phyloP scores from a whole-genome alignment of 352 stramenopile species.

The Phytophthora crassamura region DNA sequence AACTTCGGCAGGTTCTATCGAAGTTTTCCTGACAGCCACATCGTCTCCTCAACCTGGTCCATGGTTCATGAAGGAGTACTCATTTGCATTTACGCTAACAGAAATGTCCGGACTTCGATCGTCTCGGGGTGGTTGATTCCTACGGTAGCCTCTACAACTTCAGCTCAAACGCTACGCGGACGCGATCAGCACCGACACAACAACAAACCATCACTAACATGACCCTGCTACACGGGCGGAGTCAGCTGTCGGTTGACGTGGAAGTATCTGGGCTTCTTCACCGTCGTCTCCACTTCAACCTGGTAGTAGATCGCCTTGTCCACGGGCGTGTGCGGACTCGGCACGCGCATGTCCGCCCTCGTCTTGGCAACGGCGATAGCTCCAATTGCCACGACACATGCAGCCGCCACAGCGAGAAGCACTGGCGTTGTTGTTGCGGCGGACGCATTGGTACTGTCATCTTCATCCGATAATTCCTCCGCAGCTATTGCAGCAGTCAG shows the following conservation, averaged over 20 bases:
- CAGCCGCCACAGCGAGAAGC: constrained; percentile 12
- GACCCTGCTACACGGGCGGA: constrained; percentile 1
- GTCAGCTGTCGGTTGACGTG: constrained; percentile 25
- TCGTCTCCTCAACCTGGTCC: too few species aligned
- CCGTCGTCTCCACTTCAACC: constrained; percentile 10
- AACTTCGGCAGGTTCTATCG: too few species aligned
- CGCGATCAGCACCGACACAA: not conserved
- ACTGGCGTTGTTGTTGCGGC: constrained; percentile 1
- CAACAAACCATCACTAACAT: not conserved
- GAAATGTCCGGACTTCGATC: constrained; percentile 5
- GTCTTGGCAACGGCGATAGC: constrained; percentile 18
- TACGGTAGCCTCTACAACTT: not conserved
- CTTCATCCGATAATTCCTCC: constrained; percentile 10
- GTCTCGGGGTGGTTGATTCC: constrained; percentile 2
- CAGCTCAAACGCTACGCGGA: not conserved
- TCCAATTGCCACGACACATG: constrained; percentile 23
- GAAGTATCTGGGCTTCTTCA: constrained; percentile 16
- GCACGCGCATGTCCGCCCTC: not conserved
- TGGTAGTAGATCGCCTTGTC: constrained; percentile 34
- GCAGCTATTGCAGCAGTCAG: constrained; percentile 8
- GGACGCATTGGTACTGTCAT: not conserved
- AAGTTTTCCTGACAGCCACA: not conserved
- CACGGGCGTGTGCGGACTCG: constrained; percentile 22
- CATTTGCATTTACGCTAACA: not conserved
- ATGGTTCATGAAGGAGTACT: too few species aligned